These are phyloP conservation scores for Teunomyces kruisii DNA, from an alignment of 805 yeast species.

Conservation along the genomic window DNA sequence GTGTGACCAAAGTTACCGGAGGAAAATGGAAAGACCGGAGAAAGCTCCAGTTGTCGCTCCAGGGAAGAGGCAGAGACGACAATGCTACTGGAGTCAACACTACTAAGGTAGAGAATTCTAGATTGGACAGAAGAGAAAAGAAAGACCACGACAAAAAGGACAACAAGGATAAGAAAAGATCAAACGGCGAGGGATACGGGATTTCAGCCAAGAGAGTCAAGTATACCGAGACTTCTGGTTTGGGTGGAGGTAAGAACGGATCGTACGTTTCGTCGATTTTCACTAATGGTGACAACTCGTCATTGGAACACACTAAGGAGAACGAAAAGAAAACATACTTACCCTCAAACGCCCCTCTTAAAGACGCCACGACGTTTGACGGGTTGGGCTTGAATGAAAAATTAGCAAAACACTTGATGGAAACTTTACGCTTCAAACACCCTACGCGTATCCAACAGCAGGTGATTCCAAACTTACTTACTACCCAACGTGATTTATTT, in stretches of 20 bases:
- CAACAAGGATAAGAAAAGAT: slow-evolving; percentile 1
- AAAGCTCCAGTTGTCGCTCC: slow-evolving; percentile 50
- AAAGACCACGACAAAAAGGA: slow-evolving; percentile 2
- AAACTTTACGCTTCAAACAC: slow-evolving; percentile 51
- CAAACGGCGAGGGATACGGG: slow-evolving; percentile 6
- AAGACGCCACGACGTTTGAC: slow-evolving; percentile 64
- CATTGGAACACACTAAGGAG: slow-evolving; percentile 54
- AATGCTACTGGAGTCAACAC: slow-evolving; percentile 32
- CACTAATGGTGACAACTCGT: slow-evolving; percentile 44
- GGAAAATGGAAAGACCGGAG: slow-evolving; percentile 85
- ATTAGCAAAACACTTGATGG: slow-evolving; percentile 54
- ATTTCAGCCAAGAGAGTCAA: slow-evolving; percentile 36
- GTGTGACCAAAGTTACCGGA: slow-evolving; percentile 50
- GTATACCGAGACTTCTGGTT: slow-evolving; percentile 50
- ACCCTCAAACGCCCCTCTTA: slow-evolving; percentile 80
- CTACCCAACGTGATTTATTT: slow-evolving; percentile 61
- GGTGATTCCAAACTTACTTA: slow-evolving; percentile 63
- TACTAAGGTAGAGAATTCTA: slow-evolving; percentile 16
- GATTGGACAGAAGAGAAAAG: slow-evolving; percentile 9
- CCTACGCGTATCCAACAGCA: slow-evolving; percentile 90
- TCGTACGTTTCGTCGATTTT: slow-evolving; percentile 86
- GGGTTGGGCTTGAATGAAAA: slow-evolving; percentile 66
- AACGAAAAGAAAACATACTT: slow-evolving; percentile 27
- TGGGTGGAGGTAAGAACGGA: slow-evolving; percentile 52
- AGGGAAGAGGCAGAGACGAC: slow-evolving; percentile 40